These are phyloP conservation scores for Megacollybia platyphylla DNA, from an alignment of 1,284 basidiomycete genomes.

Conservation along the genomic window DNA sequence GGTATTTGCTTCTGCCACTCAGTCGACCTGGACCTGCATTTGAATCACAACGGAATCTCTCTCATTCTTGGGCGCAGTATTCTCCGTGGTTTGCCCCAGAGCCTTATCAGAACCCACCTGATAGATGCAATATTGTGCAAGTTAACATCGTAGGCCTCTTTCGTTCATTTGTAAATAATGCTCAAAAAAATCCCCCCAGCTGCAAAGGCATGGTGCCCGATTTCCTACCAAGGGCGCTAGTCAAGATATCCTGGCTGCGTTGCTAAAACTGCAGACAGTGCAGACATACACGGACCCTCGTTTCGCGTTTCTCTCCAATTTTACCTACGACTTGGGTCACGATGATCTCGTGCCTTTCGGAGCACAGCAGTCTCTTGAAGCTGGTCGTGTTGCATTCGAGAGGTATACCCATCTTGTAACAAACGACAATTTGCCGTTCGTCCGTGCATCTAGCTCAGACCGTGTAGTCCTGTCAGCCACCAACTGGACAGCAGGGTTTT, in stretches of 20 bases:
- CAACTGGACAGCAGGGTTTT: conserved; percentile 2
- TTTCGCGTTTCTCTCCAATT: not conserved
- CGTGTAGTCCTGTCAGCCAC: conserved; percentile 1
- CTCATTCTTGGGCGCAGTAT: conserved; percentile 1
- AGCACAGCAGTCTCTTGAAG: not conserved
- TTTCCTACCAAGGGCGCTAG: not conserved
- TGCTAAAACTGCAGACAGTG: not conserved
- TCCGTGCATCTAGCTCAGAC: not conserved
- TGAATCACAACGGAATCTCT: not conserved
- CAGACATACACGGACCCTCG: not conserved
- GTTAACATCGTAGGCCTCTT: not conserved
- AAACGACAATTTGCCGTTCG: not conserved
- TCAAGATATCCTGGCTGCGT: not conserved
- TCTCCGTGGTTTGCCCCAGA: not conserved
- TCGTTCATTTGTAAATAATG: not conserved
- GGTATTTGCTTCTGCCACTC: too few relatives aligned
- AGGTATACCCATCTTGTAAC: not conserved
- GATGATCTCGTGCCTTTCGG: conserved; percentile 1
- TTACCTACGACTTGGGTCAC: not conserved
- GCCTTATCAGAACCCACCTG: not conserved
- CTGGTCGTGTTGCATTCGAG: not conserved
- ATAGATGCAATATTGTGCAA: not conserved
- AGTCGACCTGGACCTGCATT: not conserved
- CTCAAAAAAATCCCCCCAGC: not conserved
- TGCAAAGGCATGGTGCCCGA: conserved; percentile 1